Evolutionary conservation across 768 basidiomycete species (phyloP).

Genomic region (Psilocybe azurescens): DNA sequence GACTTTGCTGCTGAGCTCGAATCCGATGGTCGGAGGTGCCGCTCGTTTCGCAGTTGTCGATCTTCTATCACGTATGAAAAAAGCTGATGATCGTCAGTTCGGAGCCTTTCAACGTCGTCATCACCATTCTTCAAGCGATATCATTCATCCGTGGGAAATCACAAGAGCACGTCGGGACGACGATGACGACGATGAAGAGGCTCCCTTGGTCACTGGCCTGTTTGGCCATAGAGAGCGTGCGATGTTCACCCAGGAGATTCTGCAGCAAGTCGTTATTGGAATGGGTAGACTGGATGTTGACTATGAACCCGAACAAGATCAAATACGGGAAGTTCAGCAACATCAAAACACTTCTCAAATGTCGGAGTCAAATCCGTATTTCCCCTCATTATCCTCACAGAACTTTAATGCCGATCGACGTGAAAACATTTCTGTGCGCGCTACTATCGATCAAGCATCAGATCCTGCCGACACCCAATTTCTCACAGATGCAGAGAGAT

Average conservation of each 20-base stretch:
- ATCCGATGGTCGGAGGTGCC: slow-evolving; percentile 71
- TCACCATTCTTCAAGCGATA: slow-evolving; percentile 16
- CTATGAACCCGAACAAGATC: slow-evolving; percentile 27
- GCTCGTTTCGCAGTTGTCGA: slow-evolving; percentile 81
- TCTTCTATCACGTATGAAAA: slow-evolving; percentile 72
- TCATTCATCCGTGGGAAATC: slow-evolving; percentile 27
- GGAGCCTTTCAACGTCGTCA: slow-evolving; percentile 20
- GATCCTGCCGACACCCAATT: slow-evolving; percentile 21
- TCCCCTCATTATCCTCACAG: slow-evolving; percentile 44
- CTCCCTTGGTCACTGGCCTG: slow-evolving; percentile 40
- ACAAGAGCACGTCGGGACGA: slow-evolving; percentile 4
- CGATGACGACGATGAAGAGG: slow-evolving; percentile 40
- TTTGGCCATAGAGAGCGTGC: slow-evolving; percentile 62
- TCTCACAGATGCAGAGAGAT: slow-evolving; percentile 8
- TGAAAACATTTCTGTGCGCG: slow-evolving; percentile 18
- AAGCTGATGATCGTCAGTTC: slow-evolving; percentile 54
- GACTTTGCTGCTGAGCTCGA: slow-evolving; percentile 83
- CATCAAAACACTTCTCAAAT: slow-evolving; percentile 5
- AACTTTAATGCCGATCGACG: slow-evolving; percentile 21
- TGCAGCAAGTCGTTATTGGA: slow-evolving; percentile 88
- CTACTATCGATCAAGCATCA: not conserved
- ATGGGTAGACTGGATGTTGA: slow-evolving; percentile 74
- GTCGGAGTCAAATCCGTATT: slow-evolving; percentile 54
- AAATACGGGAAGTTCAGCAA: slow-evolving; percentile 15
- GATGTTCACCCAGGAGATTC: slow-evolving; percentile 80